Conservation (phyloP, 1,284 basidiomycete species). For the Butyriboletus appendiculatus region DNA sequence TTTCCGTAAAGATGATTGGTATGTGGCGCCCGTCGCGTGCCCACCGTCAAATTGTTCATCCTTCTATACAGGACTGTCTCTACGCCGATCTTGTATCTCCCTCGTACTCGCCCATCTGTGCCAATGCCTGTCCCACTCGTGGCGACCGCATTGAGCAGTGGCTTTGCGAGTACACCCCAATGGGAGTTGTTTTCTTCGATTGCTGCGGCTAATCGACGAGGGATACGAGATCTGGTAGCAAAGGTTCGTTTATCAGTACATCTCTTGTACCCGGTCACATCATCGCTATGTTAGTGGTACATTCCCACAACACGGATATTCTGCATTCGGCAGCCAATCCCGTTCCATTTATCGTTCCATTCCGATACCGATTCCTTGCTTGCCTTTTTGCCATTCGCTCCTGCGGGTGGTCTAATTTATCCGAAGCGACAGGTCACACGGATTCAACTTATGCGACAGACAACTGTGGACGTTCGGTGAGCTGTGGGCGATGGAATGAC, state of each 20-base stretch:
- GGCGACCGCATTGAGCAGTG: slow-evolving; percentile 29
- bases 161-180: slow-evolving; percentile 44
- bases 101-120: slow-evolving; percentile 59
- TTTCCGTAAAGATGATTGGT: slow-evolving; percentile 51
- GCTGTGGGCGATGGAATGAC: slow-evolving; percentile 17
- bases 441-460: slow-evolving; percentile 65
- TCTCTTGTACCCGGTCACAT: neutral
- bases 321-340: slow-evolving; percentile 57
- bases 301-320: slow-evolving; percentile 59
- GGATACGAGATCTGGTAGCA: slow-evolving; percentile 44
- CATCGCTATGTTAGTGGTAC: slow-evolving; percentile 41
- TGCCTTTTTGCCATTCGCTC: slow-evolving; percentile 58
- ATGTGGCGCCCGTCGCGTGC: slow-evolving; percentile 19
- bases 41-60: slow-evolving; percentile 1
- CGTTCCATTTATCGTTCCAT: slow-evolving; percentile 62
- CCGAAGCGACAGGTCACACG: slow-evolving; percentile 48
- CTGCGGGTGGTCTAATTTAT: slow-evolving; percentile 40
- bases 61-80: slow-evolving; percentile 46
- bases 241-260: slow-evolving; percentile 34
- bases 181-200: slow-evolving; percentile 54
- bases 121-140: slow-evolving; percentile 52
- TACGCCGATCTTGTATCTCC: slow-evolving; percentile 65
- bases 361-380: slow-evolving; percentile 58
- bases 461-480: slow-evolving; percentile 64
- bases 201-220: slow-evolving; percentile 40